A percentile compares a stretch with the other conserved stretches of the same genome.
Evolutionary conservation across 2,329 filamentous ascomycete genomes (phyloP).

Genomic region (Fusarium poae): DNA sequence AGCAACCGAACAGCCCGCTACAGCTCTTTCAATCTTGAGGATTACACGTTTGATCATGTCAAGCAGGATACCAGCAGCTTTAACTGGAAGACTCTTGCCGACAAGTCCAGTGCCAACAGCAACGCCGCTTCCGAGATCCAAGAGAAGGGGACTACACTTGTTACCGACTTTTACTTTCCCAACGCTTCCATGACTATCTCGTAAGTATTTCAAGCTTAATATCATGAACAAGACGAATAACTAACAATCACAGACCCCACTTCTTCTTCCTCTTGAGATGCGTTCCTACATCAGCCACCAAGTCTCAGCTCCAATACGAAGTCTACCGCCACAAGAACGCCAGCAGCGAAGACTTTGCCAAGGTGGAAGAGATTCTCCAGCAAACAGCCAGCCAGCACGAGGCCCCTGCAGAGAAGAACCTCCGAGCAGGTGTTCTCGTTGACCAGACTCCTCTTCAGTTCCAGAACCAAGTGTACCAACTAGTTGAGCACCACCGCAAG

Average conservation of each 20-base stretch:
- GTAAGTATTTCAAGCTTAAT: constrained; percentile 59
- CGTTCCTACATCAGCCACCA: constrained; percentile 24
- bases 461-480: constrained; percentile 37
- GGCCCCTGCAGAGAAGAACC: constrained; percentile 23
- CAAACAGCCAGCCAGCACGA: constrained; percentile 31
- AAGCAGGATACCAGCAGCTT: constrained; percentile 67
- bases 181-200: constrained; percentile 40
- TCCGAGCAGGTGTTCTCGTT: constrained; percentile 15
- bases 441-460: constrained; percentile 29
- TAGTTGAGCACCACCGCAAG: constrained; percentile 34
- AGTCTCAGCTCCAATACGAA: constrained; percentile 32
- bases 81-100: constrained; percentile 70
- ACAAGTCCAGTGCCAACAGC: constrained; percentile 28
- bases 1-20: constrained; percentile 59
- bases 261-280: constrained; percentile 39
- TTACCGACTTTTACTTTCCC: constrained; percentile 44
- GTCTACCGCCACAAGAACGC: constrained; percentile 38
- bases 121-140: constrained; percentile 24
- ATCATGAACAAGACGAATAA: constrained; percentile 46
- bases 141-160: constrained; percentile 21
- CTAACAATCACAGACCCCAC: constrained; percentile 52
- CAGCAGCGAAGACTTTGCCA: constrained; percentile 27
- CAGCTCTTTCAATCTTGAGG: constrained; percentile 60
- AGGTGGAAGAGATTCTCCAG: constrained; percentile 22
- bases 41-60: constrained; percentile 68